Base-by-base conservation (phyloP, 129 eudicot genomes). In the Flaveria robusta region DNA sequence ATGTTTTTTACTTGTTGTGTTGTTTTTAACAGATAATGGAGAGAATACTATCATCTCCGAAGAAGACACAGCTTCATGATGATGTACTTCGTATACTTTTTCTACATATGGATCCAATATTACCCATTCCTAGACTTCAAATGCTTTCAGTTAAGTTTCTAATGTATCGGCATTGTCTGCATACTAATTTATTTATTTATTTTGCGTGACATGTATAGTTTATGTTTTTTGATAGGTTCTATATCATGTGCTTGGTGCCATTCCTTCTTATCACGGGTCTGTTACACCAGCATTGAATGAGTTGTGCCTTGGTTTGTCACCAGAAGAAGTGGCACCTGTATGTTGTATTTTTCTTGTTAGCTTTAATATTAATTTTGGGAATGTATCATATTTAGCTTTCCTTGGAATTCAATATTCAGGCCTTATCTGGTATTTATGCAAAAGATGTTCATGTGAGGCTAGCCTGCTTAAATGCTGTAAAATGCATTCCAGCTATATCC, bases 381-480 rank as follows among this genome's bases (percentile, higher is more conserved):
- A 63, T 63, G 45, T 9, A 12, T 54, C 22, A 3, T 56, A 29
- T 60, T 69, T 74, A 29, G 68, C 43, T 70, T 18, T 73, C 24
- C 24, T 68, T 62, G 68, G 49, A 52, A 69, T 34, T 45, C 9
- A 66, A 47, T 45, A 26, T 73, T 26, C 86, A 95, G 99, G 99
- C 99, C 67, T 81, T 95, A 52, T 82, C 72, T 78, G 99, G 99
- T 60, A 81, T 95, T 66, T 95, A 95, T 95, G 99, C 99, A 9
- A 95, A 95, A 90, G 99, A 88, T 45, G 76, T 86, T 69, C 97
- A 89, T 86, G 99, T 95, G 23, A 86, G 99, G 83, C 71, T 91
- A 87, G 96, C 97, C 52, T 95, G 99, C 88, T 88, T 94, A 56
- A 91, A 87, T 85, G 99, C 97, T 74, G 88, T 85, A 24, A 95